Conservation (phyloP, 495 filamentous ascomycete genomes). For the Astrothelium subdiscretum region DNA sequence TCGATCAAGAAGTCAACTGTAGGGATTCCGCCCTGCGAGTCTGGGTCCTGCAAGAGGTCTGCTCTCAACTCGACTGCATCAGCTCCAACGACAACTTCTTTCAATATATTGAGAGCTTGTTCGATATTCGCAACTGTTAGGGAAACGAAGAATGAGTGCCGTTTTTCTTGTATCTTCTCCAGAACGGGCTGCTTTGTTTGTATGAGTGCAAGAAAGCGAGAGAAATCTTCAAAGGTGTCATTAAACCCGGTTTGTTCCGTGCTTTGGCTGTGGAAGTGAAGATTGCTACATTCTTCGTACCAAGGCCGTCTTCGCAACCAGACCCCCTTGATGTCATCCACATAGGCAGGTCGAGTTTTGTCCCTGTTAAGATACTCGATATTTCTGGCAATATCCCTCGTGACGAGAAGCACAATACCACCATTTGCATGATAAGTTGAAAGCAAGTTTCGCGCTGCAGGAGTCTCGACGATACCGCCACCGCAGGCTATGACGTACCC, state of each 20-base stretch:
- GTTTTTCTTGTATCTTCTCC: slow-evolving; percentile 52
- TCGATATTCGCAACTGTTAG: slow-evolving; percentile 69
- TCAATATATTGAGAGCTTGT: slow-evolving; percentile 48
- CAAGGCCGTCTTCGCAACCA: slow-evolving; percentile 86
- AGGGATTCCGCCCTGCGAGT: slow-evolving; percentile 45
- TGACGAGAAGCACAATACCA: slow-evolving; percentile 80
- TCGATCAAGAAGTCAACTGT: slow-evolving; percentile 63
- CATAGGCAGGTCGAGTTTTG: slow-evolving; percentile 84
- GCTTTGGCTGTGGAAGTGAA: slow-evolving; percentile 77
- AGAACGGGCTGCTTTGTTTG: slow-evolving; percentile 58
- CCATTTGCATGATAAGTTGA: slow-evolving; percentile 61
- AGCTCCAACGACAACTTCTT: slow-evolving; percentile 66
- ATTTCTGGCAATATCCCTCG: slow-evolving; percentile 75
- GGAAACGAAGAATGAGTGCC: slow-evolving; percentile 84
- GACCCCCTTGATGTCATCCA: slow-evolving; percentile 86
- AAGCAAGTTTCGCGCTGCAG: slow-evolving; percentile 68
- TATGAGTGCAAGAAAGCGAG: slow-evolving; percentile 62
- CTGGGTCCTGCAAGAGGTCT: slow-evolving; percentile 75
- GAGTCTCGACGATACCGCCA: slow-evolving; percentile 83
- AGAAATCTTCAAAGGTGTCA: slow-evolving; percentile 65
- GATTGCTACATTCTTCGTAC: slow-evolving; percentile 90
- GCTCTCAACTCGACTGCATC: slow-evolving; percentile 91
- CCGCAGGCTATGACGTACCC: slow-evolving; percentile 86
- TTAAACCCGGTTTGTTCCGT: slow-evolving; percentile 46
- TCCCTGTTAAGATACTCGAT: slow-evolving; percentile 85